Base-by-base conservation (phyloP, 257 asterid genomes). In the Vinca minor region DNA sequence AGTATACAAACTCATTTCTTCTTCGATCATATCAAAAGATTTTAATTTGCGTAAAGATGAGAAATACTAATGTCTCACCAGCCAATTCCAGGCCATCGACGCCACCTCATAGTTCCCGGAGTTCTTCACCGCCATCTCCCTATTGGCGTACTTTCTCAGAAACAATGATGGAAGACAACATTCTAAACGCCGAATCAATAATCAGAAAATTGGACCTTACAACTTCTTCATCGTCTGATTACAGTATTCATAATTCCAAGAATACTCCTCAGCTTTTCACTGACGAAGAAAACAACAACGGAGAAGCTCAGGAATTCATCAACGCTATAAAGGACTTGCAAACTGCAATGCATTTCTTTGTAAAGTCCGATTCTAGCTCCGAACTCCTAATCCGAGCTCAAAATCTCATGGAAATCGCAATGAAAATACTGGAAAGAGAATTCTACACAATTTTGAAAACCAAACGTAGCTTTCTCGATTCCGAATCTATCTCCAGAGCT, bases 361-460 rank as follows among this genome's bases (percentile, higher is more conserved):
- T 79, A 11, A 82, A 67, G 44, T 73, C 65, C 11, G 36, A 65
- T 29, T 73, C 96, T 0, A 48, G 55, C 64, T 76, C 90, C 0
- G 79, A 72, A 5, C 62, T 64, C 1, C 84, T 90, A 39, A 29
- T 82, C 58, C 73, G 89, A 53, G 78, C 87, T 55, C 97, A 87
- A 71, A 71, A 59, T 32, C 52, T 87, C 69, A 90, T 90, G 97
- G 83, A 72, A 23, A 74, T 80, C 21, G 96, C 95, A 0, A 81
- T 84, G 82, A 87, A 71, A 23, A 70, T 90, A 32, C 45, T 87
- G 44, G 90, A 90, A 71, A 84, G 81, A 73, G 96, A 90, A 59
- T 87, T 90, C 63, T 68, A 74, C 54, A 50, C 74, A 0, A 78
- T 77, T 29, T 64, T 90, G 47, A 81, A 85, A 0, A 72, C 76